A percentile compares a stretch with the other conserved stretches of the same genome.
These are phyloP conservation scores for Sporothrix variecibatus DNA, from an alignment of 2,329 filamentous ascomycete genomes.

Conservation along the genomic window DNA sequence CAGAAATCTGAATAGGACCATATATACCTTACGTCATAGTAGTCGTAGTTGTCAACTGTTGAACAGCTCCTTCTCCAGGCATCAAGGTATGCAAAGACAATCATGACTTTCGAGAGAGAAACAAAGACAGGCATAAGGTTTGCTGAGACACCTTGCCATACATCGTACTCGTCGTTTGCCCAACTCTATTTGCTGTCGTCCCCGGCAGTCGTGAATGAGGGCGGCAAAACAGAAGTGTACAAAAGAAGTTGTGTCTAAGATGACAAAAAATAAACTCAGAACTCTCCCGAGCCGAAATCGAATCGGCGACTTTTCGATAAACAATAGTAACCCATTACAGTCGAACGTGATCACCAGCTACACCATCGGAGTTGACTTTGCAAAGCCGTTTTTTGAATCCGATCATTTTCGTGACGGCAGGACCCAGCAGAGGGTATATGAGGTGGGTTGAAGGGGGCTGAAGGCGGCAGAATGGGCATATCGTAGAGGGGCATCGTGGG, in stretches of 20 bases:
- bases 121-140: too few species aligned
- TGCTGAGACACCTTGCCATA: too few species aligned
- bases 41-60: too few species aligned
- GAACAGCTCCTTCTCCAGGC: too few species aligned
- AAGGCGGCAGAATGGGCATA: too few species aligned
- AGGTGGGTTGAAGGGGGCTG: too few species aligned
- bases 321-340: neutral
- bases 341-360: neutral
- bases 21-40: too few species aligned
- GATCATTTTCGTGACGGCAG: neutral
- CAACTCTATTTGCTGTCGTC: too few species aligned
- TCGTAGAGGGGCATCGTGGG: too few species aligned
- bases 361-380: neutral
- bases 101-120: neutral
- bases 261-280: neutral
- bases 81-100: neutral
- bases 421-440: neutral
- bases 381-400: neutral
- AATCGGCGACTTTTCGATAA: conserved; percentile 3
- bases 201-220: too few species aligned
- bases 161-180: neutral
- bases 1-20: too few species aligned
- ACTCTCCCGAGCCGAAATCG: conserved; percentile 10
- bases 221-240: neutral
- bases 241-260: neutral